Evolutionary conservation across 176 grass and related monocot genomes (phyloP).

Genomic region (Luzula sylvatica): DNA sequence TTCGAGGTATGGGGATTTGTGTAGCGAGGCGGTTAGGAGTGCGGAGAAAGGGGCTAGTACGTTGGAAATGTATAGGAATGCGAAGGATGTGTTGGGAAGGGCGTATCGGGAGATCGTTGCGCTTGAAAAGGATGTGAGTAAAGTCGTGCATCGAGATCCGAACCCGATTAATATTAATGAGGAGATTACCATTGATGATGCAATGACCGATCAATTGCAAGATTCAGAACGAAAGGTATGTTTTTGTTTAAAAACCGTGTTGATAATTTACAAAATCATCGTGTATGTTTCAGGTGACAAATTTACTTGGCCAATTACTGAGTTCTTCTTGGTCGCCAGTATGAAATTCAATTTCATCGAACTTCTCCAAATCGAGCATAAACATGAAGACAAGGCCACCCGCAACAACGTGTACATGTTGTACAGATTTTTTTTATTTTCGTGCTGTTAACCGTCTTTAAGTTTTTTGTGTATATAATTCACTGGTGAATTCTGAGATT

Average conservation of each 20-base stretch:
- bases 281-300: constrained; percentile 56
- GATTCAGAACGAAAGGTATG: constrained; percentile 72
- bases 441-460: not conserved
- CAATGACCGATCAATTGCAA: constrained; percentile 54
- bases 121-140: constrained; percentile 49
- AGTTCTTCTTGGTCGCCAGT: constrained; percentile 54
- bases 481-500: not conserved
- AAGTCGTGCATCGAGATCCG: constrained; percentile 50
- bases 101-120: constrained; percentile 66
- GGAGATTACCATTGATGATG: constrained; percentile 66
- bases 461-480: not conserved
- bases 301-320: constrained; percentile 61
- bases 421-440: constrained; percentile 1
- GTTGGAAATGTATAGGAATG: constrained; percentile 47
- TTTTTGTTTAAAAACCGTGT: constrained; percentile 9
- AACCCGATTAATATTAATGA: constrained; percentile 91
- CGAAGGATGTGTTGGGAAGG: constrained; percentile 75
- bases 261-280: constrained; percentile 5
- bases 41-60: constrained; percentile 56
- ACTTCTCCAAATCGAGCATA: not conserved
- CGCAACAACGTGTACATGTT: not conserved
- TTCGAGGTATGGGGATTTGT: constrained; percentile 60
- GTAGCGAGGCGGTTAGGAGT: constrained; percentile 60
- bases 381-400: not conserved
- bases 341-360: constrained; percentile 17